These are phyloP conservation scores for Neurospora sp. DNA, from an alignment of 495 filamentous ascomycete species.

Conservation along the genomic window DNA sequence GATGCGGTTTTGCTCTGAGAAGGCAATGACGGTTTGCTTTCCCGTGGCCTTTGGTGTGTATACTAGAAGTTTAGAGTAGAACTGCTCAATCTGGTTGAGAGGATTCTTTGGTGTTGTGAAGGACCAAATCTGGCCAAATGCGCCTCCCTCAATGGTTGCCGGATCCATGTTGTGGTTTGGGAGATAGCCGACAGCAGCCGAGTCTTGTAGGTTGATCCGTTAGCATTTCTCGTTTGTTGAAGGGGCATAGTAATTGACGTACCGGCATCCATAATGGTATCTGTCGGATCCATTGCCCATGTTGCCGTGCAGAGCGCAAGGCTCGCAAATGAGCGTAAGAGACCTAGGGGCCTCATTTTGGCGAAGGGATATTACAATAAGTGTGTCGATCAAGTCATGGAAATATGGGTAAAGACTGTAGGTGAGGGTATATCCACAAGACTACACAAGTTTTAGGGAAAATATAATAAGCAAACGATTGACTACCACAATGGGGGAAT, in stretches of 20 bases:
- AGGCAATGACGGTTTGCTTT: conserved; percentile 18
- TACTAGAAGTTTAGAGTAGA: conserved; percentile 20
- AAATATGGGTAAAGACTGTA: neutral
- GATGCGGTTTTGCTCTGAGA: conserved; percentile 21
- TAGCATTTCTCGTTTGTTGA: neutral
- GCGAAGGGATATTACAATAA: neutral
- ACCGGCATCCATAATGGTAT: conserved; percentile 9
- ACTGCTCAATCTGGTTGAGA: conserved; percentile 7
- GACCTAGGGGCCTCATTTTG: conserved; percentile 6
- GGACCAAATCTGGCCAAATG: conserved; percentile 10
- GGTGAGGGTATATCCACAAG: neutral
- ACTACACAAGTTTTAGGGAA: neutral
- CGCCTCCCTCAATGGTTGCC: conserved; percentile 1
- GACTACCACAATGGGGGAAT: neutral
- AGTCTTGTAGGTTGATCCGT: conserved; percentile 2
- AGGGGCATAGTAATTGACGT: neutral
- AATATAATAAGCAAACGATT: neutral
- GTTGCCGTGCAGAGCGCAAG: conserved; percentile 8
- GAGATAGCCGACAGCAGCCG: conserved; percentile 6
- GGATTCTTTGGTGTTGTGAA: conserved; percentile 4
- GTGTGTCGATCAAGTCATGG: neutral
- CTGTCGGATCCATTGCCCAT: conserved; percentile 6
- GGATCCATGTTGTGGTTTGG: conserved; percentile 10
- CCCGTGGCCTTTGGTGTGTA: conserved; percentile 17
- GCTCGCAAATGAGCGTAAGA: conserved; percentile 7